Evolutionary conservation across 2,329 filamentous ascomycete genomes (phyloP), one percentile per base, ranked within the genome.

Genomic region (Taxawa tesnikishii): DNA sequence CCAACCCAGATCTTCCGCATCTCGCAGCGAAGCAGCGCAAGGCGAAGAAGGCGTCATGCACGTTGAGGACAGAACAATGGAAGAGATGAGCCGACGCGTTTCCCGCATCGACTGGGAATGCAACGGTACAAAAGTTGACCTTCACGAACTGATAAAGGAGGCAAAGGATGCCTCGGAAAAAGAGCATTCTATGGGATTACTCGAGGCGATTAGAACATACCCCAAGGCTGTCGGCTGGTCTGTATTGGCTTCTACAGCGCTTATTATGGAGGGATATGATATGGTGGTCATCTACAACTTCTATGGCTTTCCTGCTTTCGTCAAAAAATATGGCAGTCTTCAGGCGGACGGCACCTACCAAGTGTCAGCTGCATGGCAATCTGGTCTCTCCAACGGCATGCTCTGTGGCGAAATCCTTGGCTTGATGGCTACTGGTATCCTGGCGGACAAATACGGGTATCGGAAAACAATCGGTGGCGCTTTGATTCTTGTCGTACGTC

Each of bases 121-220:
- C 19, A 32, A 29, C 31, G 45, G 45, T 16, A 41, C 51, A 37
- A 47, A 44, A 32, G 47, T 52, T 43, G 56, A 55, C 23, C 46
- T 48, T 16, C 29, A 32, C 5, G 15, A 31, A 13, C 35, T 49
- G 6, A 48, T 42, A 11, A 43, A 46, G 18, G 44, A 47, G 15
- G 53, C 48, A n/a, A 37, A 36, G 15, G 43, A 44, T 13, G 57
- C 57, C 6, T 54, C 54, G 6, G 54, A 58, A 28, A 56, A 56
- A 33, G 56, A 61, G 36, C 56, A 56, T 36, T 51, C 47, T 14
- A 60, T 62, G 56, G 48, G 68, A 8, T 34, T 58, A 3, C 41
- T 43, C 50, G 71, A 88, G 58, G 83, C 81, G 38, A 65, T 90
- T 51, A 73, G 67, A 49, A 65, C 85, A 18, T 92, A 92, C 26